Evolutionary conservation across 148 eudicot genomes (phyloP), one percentile per base, ranked within the genome.

Genomic region (Nyssa sinensis): DNA sequence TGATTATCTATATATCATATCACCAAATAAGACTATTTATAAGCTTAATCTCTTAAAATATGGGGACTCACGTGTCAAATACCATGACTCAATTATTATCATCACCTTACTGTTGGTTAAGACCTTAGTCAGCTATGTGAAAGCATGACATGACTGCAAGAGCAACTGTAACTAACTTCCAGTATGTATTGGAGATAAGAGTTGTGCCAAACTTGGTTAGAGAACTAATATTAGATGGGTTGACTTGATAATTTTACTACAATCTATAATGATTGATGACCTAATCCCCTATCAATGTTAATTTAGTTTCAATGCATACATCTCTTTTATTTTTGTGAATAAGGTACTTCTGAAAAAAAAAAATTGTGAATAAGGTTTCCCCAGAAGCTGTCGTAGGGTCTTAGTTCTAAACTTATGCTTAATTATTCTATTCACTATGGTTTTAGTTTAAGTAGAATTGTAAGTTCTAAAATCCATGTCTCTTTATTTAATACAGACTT

Each of bases 401-500:
- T 53, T 53, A 17, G 24, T 31, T 31, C 21, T 64, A 1, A 64
- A 16, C 34, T 33, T 32, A 34, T 23, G 4, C 39, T 9, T 65
- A 11, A 34, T 28, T 13, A 66, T 4, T 17, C 5, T 19, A 37
- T 66, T 33, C 69, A n/a, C 28, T 35, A 23, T 66, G 28, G 51
- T 37, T 35, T 34, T 19, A 23, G 7, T 66, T 24, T 35, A 7
- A 7, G 12, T 37, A 11, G 49, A 35, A 32, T 34, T 11, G 29
- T 4, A 33, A 64, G 13, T 35, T 66, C 29, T 66, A 32, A 66
- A 34, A 66, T 66, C 51, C 49, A 11, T 41, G n/a, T 67, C 41
- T 39, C n/a, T 33, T 28, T 67, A 28, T 16, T 67, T 27, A n/a
- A 28, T 67, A 23, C 71, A 67, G 71, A 67, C 71, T 67, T 67